Percentiles rank a stretch among this genome's conserved stretches.
Conservation (phyloP, 192 early-diverging fungal genomes). For the Linnemannia exigua region DNA sequence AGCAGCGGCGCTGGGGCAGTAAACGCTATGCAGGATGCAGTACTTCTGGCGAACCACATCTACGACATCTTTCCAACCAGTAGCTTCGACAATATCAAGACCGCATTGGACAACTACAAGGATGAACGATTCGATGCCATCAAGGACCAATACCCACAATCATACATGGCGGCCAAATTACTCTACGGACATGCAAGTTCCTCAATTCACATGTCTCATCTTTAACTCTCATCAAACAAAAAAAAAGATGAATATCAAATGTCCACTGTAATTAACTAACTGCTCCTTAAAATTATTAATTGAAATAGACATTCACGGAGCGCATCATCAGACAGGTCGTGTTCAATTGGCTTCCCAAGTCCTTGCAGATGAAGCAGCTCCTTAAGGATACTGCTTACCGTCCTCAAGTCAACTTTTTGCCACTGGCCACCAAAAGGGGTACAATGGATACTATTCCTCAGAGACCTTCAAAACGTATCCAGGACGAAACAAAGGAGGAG, state of each 20-base stretch:
- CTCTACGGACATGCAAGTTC: neutral
- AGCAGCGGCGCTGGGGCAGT: slow-evolving; percentile 7
- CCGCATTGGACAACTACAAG: too few species aligned
- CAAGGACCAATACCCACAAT: neutral
- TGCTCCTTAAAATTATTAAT: neutral
- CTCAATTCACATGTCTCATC: too few species aligned
- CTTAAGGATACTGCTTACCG: neutral
- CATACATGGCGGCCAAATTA: neutral
- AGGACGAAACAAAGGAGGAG: neutral
- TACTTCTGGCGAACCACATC: slow-evolving; percentile 4
- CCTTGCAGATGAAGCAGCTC: neutral
- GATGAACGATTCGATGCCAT: neutral
- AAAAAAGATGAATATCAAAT: too few species aligned
- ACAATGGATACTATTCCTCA: neutral
- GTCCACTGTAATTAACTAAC: too few species aligned
- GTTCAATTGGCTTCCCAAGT: neutral
- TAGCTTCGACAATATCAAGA: neutral
- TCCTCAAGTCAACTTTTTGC: neutral
- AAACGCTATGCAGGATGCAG: slow-evolving; percentile 18
- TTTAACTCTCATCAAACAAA: too few species aligned
- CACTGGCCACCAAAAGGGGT: neutral
- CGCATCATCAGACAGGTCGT: neutral
- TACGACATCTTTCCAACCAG: neutral
- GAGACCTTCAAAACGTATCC: neutral
- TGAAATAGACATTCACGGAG: neutral